Conservation (phyloP, 768 basidiomycete genomes). For the Lyophyllum atratum region DNA sequence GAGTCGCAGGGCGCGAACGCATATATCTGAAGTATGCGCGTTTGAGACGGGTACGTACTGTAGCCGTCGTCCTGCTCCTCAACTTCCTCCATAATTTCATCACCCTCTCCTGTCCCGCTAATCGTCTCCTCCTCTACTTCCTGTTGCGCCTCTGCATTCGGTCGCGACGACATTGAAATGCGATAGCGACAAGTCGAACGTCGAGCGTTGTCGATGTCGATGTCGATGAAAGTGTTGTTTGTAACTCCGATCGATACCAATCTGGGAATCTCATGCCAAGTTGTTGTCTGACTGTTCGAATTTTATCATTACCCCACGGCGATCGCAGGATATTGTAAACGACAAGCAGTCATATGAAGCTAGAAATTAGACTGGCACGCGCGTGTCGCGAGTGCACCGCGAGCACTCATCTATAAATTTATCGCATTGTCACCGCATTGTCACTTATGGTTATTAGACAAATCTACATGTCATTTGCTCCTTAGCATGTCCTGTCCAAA, state of each 20-base stretch:
- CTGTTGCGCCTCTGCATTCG: constrained; percentile 46
- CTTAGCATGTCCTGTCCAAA: constrained; percentile 45
- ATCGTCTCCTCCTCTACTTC: constrained; percentile 66
- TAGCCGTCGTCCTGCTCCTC: constrained; percentile 78
- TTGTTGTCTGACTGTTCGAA: background rate
- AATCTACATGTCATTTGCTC: constrained; percentile 55
- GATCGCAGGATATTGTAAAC: background rate
- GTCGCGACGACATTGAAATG: constrained; percentile 39
- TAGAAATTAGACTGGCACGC: background rate
- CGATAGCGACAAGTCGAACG: constrained; percentile 10
- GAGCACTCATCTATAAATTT: background rate
- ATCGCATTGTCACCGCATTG: background rate
- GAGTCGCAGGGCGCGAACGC: background rate
- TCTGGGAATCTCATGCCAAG: constrained; percentile 5
- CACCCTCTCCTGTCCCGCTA: constrained; percentile 61
- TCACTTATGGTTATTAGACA: constrained; percentile 16
- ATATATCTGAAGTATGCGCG: background rate
- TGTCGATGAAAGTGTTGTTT: constrained; percentile 28
- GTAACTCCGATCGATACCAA: constrained; percentile 36
- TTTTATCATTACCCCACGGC: background rate
- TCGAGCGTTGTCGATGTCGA: constrained; percentile 22
- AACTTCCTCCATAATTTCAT: constrained; percentile 83
- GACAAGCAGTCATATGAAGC: background rate
- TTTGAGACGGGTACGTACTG: constrained; percentile 56
- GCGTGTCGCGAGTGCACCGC: no score